Evolutionary conservation across 164 flowering plant genomes (phyloP).

Genomic region (Nymphaea colorata): DNA sequence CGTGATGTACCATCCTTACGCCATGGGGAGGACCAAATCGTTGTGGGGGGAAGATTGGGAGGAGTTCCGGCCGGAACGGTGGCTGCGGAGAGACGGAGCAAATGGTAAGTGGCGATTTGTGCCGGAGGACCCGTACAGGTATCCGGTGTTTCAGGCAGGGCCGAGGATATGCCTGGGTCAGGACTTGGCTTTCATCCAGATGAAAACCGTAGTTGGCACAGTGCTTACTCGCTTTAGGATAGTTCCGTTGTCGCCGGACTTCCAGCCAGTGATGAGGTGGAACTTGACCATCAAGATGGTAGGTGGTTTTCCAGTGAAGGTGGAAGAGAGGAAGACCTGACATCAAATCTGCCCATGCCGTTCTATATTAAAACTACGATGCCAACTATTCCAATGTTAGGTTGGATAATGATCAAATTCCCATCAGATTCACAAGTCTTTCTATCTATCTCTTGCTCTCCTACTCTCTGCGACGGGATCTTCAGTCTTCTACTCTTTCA

Average conservation of each 20-base stretch:
- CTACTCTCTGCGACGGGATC: too few species aligned
- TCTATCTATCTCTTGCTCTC: too few species aligned
- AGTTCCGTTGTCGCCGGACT: constrained; percentile 18
- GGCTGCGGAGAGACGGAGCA: not conserved
- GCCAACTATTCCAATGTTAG: too few species aligned
- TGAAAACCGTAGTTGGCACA: constrained; percentile 54
- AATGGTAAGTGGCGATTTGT: not conserved
- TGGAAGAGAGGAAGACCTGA: constrained; percentile 13
- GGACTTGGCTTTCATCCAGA: constrained; percentile 74
- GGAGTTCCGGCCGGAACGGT: constrained; percentile 6
- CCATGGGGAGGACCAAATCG: too few species aligned
- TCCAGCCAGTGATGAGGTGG: constrained; percentile 45
- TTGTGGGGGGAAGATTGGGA: constrained; percentile 73
- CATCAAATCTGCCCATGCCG: too few species aligned
- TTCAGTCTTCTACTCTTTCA: too few species aligned
- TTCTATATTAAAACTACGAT: too few species aligned
- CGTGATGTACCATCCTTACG: constrained; percentile 66
- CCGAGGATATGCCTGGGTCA: constrained; percentile 75
- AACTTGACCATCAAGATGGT: constrained; percentile 62
- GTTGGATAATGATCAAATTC: too few species aligned
- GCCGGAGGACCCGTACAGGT: constrained; percentile 26
- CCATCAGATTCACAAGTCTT: too few species aligned
- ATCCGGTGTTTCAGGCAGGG: constrained; percentile 72
- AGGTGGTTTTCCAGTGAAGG: constrained; percentile 48
- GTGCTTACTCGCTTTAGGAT: constrained; percentile 38